Percentiles rank a stretch among this genome's conserved stretches.
phyloP scores from a whole-genome alignment of 2,329 filamentous ascomycete genomes.

The Pseudodiploospora longispora region DNA sequence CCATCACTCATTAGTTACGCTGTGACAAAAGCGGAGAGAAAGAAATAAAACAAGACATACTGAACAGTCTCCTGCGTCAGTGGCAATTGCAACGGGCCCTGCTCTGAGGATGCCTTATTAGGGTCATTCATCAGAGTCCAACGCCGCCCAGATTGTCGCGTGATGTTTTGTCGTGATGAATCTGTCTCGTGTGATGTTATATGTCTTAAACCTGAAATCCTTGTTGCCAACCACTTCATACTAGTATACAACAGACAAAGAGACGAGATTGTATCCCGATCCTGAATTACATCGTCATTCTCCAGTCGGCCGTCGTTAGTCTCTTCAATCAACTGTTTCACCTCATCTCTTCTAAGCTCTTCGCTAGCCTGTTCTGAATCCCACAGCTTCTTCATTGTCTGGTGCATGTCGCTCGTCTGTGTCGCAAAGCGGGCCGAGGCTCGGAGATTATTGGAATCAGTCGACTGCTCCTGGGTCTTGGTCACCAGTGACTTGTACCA shows the following conservation, averaged over 20 bases:
- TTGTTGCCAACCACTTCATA: slow-evolving; percentile 93
- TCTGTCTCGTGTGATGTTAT: slow-evolving; percentile 69
- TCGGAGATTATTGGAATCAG: slow-evolving; percentile 48
- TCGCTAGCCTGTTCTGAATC: slow-evolving; percentile 39
- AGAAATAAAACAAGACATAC: slow-evolving; percentile 49
- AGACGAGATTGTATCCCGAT: slow-evolving; percentile 76
- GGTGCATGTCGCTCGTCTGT: slow-evolving; percentile 62
- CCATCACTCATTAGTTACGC: slow-evolving; percentile 14
- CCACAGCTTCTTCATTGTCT: slow-evolving; percentile 62
- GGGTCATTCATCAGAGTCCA: slow-evolving; percentile 76
- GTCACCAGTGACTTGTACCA: slow-evolving; percentile 85
- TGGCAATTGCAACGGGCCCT: slow-evolving; percentile 69
- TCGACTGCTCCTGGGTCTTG: slow-evolving; percentile 51
- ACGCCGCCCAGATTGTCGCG: slow-evolving; percentile 56
- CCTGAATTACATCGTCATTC: slow-evolving; percentile 77
- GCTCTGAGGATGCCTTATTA: slow-evolving; percentile 49
- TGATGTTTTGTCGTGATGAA: slow-evolving; percentile 47
- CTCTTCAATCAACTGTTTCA: slow-evolving; percentile 46
- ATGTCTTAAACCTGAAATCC: slow-evolving; percentile 71
- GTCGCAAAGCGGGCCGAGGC: slow-evolving; percentile 66
- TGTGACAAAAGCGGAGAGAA: no score
- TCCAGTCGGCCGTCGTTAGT: slow-evolving; percentile 56
- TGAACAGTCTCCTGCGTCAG: slow-evolving; percentile 77
- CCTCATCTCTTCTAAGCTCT: slow-evolving; percentile 57
- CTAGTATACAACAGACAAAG: slow-evolving; percentile 89